Percentiles rank a stretch among this genome's conserved stretches.
phyloP scores from a whole-genome alignment of 106 monocot species.

The Allium fistulosum region DNA sequence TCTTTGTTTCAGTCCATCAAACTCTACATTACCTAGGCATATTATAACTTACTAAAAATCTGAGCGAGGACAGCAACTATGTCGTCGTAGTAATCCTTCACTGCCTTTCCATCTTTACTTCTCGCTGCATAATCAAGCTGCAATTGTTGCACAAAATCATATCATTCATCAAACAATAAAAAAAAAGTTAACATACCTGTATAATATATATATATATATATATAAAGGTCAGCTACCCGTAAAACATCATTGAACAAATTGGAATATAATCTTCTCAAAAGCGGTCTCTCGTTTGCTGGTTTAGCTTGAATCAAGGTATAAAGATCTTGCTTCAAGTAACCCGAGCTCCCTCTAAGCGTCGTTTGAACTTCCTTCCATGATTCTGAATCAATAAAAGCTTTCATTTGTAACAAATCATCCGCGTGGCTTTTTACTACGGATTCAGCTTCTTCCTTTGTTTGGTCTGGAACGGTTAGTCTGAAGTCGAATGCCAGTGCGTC shows the following conservation, averaged over 20 bases:
- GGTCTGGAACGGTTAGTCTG: conserved; percentile 38
- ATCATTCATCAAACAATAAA: not conserved
- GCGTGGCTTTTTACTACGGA: conserved; percentile 33
- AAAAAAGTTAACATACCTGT: too few relatives aligned
- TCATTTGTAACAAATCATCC: conserved; percentile 33
- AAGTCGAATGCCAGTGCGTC: conserved; percentile 29
- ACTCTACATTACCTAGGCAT: not conserved
- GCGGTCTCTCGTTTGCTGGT: conserved; percentile 27
- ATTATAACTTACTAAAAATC: conserved; percentile 4
- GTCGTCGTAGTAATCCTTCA: conserved; percentile 8
- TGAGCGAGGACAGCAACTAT: not conserved
- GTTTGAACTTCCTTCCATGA: conserved; percentile 44
- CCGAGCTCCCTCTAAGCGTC: conserved; percentile 37
- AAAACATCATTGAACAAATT: conserved; percentile 66
- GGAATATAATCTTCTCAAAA: conserved; percentile 50
- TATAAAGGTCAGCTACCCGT: conserved; percentile 26
- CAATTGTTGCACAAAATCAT: not conserved
- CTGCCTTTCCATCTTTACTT: conserved; percentile 2
- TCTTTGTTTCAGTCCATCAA: too few relatives aligned
- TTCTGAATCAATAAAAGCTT: conserved; percentile 31
- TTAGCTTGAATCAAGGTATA: conserved; percentile 62
- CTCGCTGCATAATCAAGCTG: conserved; percentile 14
- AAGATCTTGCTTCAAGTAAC: conserved; percentile 56
- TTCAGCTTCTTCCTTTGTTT: conserved; percentile 50
- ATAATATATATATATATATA: not conserved